Evolutionary conservation across 2,329 filamentous ascomycete genomes (phyloP), one percentile per base, ranked within the genome.

Genomic region (Calonectria pteridis): DNA sequence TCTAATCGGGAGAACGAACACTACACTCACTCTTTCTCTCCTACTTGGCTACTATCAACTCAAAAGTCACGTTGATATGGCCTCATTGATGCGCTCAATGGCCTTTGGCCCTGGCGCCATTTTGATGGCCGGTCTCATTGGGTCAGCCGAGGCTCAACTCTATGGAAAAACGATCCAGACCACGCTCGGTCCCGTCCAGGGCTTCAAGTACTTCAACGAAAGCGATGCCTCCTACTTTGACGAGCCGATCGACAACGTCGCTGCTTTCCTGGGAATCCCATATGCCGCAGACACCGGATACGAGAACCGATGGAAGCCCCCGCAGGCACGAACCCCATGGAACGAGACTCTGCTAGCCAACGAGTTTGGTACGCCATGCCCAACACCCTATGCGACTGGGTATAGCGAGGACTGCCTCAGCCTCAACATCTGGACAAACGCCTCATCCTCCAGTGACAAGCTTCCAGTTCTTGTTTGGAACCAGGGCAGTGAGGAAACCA

Each of bases 371-470:
- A 6, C 46, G 2, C 16, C 67, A 4, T 70, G 67, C 26, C 67
- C 67, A 4, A 66, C 23, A 4, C 33, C 49, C 2, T 31, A 23
- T 20, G 6, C 11, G 6, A 53, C 28, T 2, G 43, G 37, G 4
- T 64, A 40, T n/a, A 64, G 67, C 14, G 67, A 70, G 33, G 67
- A 70, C 49, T 70, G 67, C n/a, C 59, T 70, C 5, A 70, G 46
- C 10, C 46, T 70, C n/a, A 70, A 70, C 33, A 20, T 70, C 26
- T 70, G 67, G 67, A 70, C 58, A 6, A 64, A 43, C n/a, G 67
- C 67, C 13, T 53, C 62, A 2, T 51, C 67, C 16, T 64, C 67
- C 11, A 40, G 29, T 18, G 67, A 70, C n/a, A 70, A 70, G 35
- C 31, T 70, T 18, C 67, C 67, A 5, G 67, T 70, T 40, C 29